Evolutionary conservation across 495 filamentous ascomycete genomes (phyloP), one percentile per base, ranked within the genome.

Genomic region (Daldinia grandis): DNA sequence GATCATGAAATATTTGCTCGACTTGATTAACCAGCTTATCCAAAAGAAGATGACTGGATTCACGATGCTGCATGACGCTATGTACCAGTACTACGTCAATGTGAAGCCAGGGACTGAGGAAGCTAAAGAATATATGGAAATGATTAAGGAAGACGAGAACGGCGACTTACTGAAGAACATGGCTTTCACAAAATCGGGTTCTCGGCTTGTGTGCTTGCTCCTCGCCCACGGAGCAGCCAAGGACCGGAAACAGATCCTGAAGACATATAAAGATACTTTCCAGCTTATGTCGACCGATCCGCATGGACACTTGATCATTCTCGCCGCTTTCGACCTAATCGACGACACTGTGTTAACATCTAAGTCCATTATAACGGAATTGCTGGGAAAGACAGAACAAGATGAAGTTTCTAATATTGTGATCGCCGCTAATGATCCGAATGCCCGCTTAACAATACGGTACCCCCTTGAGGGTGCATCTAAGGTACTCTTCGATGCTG

Each of bases 11-110:
- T 90, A 90, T 75, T 84, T 98, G 37, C 86, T 89, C 67, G 91
- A 94, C 67, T 84, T 97, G 72, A 92, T 94, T 81, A 97, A 97
- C 78, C 87, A 90, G 62, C 87, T 98, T 24, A 85, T 98, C 58
- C 93, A 98, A 81, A 99, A 99, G 86, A 94, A 96, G 81, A 88
- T 92, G 72, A 95, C 93, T 14, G 93, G 91, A 6, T 99, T 98
- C 79, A 97, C 93, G 1, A 94, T 98, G 84, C 86, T 98, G 5
- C 96, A 99, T 78, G 95, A 96, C 69, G 96, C 95, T 21, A 97
- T 98, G 95, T 87, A 98, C 53, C 94, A 99, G 76, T 98, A 98
- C 78, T 95, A 93, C 80, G 84, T 93, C 51, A 94, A 91, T 75
- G 87, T 89, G 50, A 90, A 89, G 55, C 83, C 88, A 12, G 93